phyloP scores from a whole-genome alignment of 495 filamentous ascomycete genomes.

The Hapsidospora chrysogenum region DNA sequence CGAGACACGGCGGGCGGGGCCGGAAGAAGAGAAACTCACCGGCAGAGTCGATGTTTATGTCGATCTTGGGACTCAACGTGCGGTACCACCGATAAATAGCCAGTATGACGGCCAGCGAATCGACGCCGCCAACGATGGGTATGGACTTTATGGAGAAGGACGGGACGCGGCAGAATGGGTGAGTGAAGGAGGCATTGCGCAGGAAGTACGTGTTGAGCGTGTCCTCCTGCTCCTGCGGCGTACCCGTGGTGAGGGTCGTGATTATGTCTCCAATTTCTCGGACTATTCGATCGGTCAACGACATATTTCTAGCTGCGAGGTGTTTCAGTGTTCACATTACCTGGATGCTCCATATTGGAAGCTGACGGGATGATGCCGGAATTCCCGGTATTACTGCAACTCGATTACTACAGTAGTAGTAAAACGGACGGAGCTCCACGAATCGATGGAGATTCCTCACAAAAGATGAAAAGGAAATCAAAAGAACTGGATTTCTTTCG shows the following conservation, averaged over 20 bases:
- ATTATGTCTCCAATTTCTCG: conserved; percentile 43
- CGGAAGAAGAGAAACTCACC: conserved; percentile 25
- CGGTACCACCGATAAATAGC: conserved; percentile 79
- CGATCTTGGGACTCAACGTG: conserved; percentile 59
- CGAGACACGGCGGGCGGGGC: too few species aligned
- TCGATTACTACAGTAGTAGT: too few species aligned
- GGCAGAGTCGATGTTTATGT: conserved; percentile 48
- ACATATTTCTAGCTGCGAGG: background rate
- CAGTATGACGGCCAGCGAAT: conserved; percentile 43
- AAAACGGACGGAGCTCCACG: too few species aligned
- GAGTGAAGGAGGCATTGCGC: conserved; percentile 49
- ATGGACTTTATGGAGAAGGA: conserved; percentile 26
- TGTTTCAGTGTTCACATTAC: conserved; percentile 1
- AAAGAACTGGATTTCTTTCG: too few species aligned
- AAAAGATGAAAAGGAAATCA: too few species aligned
- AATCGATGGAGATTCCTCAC: too few species aligned
- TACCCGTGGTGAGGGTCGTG: conserved; percentile 43
- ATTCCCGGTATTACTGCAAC: too few species aligned
- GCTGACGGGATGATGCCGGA: too few species aligned
- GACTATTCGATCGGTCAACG: conserved; percentile 7
- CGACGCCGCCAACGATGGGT: conserved; percentile 26
- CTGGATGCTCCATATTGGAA: conserved; percentile 10
- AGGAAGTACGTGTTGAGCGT: conserved; percentile 56
- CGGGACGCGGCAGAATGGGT: conserved; percentile 66
- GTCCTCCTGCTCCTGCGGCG: conserved; percentile 41